Conservation (phyloP, 345 rosid species). For the Populus pruinosa region DNA sequence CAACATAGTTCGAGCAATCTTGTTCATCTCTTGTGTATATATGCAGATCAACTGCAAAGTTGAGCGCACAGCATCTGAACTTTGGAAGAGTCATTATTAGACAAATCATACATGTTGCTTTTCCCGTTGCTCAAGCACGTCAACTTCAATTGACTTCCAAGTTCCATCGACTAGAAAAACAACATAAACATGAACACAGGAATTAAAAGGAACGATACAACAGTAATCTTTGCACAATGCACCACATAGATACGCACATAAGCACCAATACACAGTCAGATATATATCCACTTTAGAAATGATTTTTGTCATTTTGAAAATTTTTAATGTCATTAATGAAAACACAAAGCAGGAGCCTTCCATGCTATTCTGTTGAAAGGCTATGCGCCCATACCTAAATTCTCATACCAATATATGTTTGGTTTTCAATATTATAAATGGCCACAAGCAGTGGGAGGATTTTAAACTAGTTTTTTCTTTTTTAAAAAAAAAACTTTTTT, state of each 20-base stretch:
- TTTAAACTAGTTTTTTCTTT: background rate
- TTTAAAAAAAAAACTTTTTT: background rate
- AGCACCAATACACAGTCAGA: no score
- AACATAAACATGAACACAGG: background rate
- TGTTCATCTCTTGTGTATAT: conserved; percentile 5
- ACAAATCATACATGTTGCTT: conserved; percentile 33
- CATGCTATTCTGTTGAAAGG: no score
- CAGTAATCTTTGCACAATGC: background rate
- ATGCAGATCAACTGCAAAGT: conserved; percentile 49
- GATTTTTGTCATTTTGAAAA: no score
- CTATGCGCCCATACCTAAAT: no score
- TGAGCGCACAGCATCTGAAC: conserved; percentile 50
- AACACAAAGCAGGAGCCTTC: no score
- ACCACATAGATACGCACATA: background rate
- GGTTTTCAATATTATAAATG: no score
- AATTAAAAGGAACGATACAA: background rate
- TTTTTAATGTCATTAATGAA: no score
- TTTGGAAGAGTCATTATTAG: conserved; percentile 16
- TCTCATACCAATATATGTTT: background rate
- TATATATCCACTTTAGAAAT: no score
- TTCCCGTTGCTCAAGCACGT: conserved; percentile 57
- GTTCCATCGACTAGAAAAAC: conserved; percentile 47
- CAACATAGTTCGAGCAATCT: background rate
- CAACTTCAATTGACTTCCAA: conserved; percentile 51
- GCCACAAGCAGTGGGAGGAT: no score